These are phyloP conservation scores for Hyaloscypha bicolor DNA, from an alignment of 495 filamentous ascomycete species.

Conservation along the genomic window DNA sequence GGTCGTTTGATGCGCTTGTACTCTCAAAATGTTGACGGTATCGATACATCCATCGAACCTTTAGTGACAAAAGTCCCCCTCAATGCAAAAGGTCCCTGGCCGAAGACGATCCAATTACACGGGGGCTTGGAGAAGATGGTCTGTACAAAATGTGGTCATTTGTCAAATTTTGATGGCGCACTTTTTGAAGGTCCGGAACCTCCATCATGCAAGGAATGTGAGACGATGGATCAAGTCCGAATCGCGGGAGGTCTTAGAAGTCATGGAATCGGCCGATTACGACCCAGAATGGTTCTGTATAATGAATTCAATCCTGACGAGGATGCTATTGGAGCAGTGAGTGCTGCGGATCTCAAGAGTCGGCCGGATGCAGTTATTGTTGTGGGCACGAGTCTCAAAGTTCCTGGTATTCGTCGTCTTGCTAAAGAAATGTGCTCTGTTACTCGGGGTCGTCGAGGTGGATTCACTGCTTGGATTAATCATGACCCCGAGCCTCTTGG, in stretches of 20 bases:
- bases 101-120: conserved; percentile 89
- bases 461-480: conserved; percentile 95
- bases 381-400: conserved; percentile 92
- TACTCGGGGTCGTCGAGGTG: conserved; percentile 77
- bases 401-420: conserved; percentile 86
- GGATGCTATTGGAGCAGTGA: conserved; percentile 90
- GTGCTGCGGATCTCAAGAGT: conserved; percentile 77
- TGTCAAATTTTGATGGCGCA: conserved; percentile 73
- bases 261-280: conserved; percentile 87
- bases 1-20: conserved; percentile 90
- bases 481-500: conserved; percentile 77
- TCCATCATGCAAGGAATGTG: conserved; percentile 79
- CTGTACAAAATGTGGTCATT: conserved; percentile 81
- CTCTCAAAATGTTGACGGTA: conserved; percentile 93
- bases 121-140: conserved; percentile 95
- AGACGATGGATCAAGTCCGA: conserved; percentile 73
- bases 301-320: conserved; percentile 97
- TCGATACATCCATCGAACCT: conserved; percentile 84
- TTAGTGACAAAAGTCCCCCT: conserved; percentile 70
- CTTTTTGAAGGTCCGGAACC: conserved; percentile 83
- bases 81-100: conserved; percentile 83
- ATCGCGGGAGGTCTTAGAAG: conserved; percentile 84
- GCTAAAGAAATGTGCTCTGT: conserved; percentile 87
- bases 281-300: conserved; percentile 94
- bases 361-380: conserved; percentile 92